Evolutionary conservation across 495 filamentous ascomycete genomes (phyloP).

Genomic region (Umbilicaria muhlenbergii): DNA sequence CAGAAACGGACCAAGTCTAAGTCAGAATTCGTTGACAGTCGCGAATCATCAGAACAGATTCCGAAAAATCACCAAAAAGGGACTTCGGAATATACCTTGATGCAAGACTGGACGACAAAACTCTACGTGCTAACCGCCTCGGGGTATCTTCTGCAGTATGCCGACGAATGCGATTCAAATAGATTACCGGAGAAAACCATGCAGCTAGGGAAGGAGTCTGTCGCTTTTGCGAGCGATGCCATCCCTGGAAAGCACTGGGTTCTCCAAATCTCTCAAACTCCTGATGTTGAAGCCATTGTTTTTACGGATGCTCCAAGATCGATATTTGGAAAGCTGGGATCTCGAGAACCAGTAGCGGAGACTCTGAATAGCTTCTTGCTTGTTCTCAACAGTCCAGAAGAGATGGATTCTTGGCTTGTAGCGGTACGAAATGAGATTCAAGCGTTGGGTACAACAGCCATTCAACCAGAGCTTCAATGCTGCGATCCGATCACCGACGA

Average conservation of each 20-base stretch:
- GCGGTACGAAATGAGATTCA: slow-evolving; percentile 53
- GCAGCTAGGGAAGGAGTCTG: slow-evolving; percentile 67
- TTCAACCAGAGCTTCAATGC: slow-evolving; percentile 11
- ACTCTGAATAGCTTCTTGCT: slow-evolving; percentile 58
- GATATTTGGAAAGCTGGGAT: slow-evolving; percentile 56
- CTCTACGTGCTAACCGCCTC: slow-evolving; percentile 67
- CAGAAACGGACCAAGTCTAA: slow-evolving; percentile 7
- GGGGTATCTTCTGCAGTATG: slow-evolving; percentile 78
- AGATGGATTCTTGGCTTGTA: slow-evolving; percentile 70
- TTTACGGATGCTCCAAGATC: slow-evolving; percentile 37
- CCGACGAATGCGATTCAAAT: slow-evolving; percentile 64
- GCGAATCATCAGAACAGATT: neutral
- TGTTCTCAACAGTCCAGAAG: slow-evolving; percentile 63
- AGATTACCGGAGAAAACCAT: slow-evolving; percentile 77
- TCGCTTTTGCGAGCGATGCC: slow-evolving; percentile 84
- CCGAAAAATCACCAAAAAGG: slow-evolving; percentile 15
- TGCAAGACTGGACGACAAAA: slow-evolving; percentile 68
- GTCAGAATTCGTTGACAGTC: neutral
- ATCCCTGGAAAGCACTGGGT: slow-evolving; percentile 92
- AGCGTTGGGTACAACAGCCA: slow-evolving; percentile 50
- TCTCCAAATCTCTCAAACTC: slow-evolving; percentile 69
- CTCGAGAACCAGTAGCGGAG: slow-evolving; percentile 44
- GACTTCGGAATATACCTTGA: slow-evolving; percentile 43
- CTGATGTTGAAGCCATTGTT: slow-evolving; percentile 39
- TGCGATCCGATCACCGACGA: too few relatives aligned